A percentile compares a stretch with the other conserved stretches of the same genome.
Conservation (phyloP, 768 basidiomycete species). For the Kwoniella dejecticola region DNA sequence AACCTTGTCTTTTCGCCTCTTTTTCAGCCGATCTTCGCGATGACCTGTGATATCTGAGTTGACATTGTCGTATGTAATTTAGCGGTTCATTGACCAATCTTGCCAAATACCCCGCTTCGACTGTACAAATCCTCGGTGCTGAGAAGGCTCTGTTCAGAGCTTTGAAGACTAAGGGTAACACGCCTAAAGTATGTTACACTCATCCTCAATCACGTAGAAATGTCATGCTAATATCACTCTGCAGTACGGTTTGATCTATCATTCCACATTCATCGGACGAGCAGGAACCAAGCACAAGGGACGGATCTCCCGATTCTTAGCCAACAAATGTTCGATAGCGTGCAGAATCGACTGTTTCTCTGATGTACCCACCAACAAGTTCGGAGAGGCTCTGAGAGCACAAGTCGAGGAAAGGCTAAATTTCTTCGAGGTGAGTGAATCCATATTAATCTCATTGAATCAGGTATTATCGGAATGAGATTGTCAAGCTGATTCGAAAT, state of each 20-base stretch:
- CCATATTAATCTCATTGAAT: not conserved
- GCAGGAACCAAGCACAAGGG: constrained; percentile 94
- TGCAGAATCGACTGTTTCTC: constrained; percentile 94
- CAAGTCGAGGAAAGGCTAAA: constrained; percentile 94
- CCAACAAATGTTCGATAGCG: constrained; percentile 97
- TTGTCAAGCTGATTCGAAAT: not conserved
- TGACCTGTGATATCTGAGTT: not conserved
- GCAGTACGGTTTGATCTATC: constrained; percentile 95
- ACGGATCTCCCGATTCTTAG: constrained; percentile 96
- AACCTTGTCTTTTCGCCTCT: not conserved
- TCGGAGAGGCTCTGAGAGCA: constrained; percentile 86
- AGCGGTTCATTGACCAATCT: constrained; percentile 88
- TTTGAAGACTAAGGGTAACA: constrained; percentile 97
- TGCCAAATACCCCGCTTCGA: constrained; percentile 97
- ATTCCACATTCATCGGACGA: constrained; percentile 93
- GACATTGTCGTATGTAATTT: not conserved
- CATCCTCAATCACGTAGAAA: too few species aligned
- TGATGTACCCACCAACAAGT: constrained; percentile 78
- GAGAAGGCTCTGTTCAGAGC: constrained; percentile 98
- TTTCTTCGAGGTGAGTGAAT: constrained; percentile 72
- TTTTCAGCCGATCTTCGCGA: not conserved
- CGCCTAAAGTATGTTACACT: constrained; percentile 71
- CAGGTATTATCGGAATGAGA: not conserved
- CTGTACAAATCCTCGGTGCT: constrained; percentile 95
- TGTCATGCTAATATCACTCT: not conserved